Evolutionary conservation across 2,329 filamentous ascomycete genomes (phyloP).

Genomic region (Xylariaceae sp.): DNA sequence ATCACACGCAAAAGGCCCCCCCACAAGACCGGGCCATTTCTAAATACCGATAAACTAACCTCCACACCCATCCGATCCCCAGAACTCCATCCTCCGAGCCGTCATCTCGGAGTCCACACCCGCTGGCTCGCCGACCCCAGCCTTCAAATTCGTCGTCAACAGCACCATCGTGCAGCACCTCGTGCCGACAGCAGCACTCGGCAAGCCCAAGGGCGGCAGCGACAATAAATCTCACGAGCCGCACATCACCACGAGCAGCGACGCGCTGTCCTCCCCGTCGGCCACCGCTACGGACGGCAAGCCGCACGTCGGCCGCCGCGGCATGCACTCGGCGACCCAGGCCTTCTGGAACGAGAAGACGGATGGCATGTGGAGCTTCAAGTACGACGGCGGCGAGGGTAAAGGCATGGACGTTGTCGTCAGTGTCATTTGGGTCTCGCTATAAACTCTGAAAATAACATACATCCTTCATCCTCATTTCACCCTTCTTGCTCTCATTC

Average conservation of each 20-base stretch:
- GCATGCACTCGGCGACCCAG: slow-evolving; percentile 82
- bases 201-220: slow-evolving; percentile 50
- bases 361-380: slow-evolving; percentile 85
- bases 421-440: slow-evolving; percentile 72
- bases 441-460: slow-evolving; percentile 37
- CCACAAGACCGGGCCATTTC: not conserved
- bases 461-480: too few relatives aligned
- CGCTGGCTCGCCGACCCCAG: slow-evolving; percentile 50
- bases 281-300: slow-evolving; percentile 51
- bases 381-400: slow-evolving; percentile 63
- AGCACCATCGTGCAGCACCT: slow-evolving; percentile 97
- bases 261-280: slow-evolving; percentile 33
- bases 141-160: slow-evolving; percentile 94
- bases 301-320: slow-evolving; percentile 74
- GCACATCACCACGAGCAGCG: slow-evolving; percentile 51
- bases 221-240: slow-evolving; percentile 45
- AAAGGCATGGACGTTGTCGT: slow-evolving; percentile 66
- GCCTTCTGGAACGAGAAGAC: slow-evolving; percentile 89
- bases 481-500: too few relatives aligned
- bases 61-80: slow-evolving; percentile 8
- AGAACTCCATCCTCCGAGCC: slow-evolving; percentile 72
- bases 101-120: slow-evolving; percentile 70
- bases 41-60: slow-evolving; percentile 12
- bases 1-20: not conserved
- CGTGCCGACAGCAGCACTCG: slow-evolving; percentile 59